phyloP scores from a whole-genome alignment of 495 filamentous ascomycete genomes.

The Echria macrotheca region DNA sequence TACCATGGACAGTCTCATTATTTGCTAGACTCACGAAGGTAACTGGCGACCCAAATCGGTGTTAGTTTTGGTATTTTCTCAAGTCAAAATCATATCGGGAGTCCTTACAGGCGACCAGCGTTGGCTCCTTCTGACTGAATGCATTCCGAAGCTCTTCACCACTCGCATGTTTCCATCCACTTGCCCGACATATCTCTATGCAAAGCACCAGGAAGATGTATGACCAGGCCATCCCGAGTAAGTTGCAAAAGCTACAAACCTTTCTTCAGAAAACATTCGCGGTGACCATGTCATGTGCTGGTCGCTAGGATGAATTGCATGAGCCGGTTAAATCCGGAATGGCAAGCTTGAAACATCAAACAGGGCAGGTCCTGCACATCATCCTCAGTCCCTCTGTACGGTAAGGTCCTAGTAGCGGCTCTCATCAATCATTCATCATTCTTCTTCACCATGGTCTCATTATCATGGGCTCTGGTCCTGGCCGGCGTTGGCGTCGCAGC shows the following conservation, averaged over 20 bases:
- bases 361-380: neutral
- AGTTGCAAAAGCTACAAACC: too few relatives aligned
- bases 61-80: neutral
- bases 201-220: neutral
- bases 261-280: too few relatives aligned
- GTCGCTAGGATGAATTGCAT: too few relatives aligned
- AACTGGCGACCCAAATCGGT: neutral
- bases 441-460: too few relatives aligned
- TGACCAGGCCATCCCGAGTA: too few relatives aligned
- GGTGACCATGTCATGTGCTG: too few relatives aligned
- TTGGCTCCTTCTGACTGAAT: neutral
- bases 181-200: neutral
- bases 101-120: slow-evolving; percentile 9
- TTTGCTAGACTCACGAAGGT: slow-evolving; percentile 4
- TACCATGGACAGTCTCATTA: too few relatives aligned
- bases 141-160: neutral
- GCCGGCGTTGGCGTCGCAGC: neutral
- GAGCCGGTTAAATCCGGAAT: neutral
- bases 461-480: slow-evolving; percentile 10
- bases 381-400: too few relatives aligned
- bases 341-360: neutral
- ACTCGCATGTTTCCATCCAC: slow-evolving; percentile 7
- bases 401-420: too few relatives aligned
- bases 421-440: too few relatives aligned
- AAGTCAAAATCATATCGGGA: too few relatives aligned